These are phyloP conservation scores for Cephaloascus albidus DNA, from an alignment of 805 yeast species.

Conservation along the genomic window DNA sequence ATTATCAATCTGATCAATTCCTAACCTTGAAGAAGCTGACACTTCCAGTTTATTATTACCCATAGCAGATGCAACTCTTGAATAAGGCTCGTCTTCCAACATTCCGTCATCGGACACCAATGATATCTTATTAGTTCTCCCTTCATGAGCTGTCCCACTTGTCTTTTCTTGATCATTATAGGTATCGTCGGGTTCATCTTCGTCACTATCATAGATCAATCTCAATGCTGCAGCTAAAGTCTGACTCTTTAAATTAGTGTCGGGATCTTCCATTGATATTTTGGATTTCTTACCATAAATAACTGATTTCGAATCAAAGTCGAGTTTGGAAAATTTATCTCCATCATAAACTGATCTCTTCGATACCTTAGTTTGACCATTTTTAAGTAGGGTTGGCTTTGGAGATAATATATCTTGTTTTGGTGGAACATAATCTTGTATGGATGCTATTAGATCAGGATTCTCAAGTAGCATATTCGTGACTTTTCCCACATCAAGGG, in stretches of 20 bases:
- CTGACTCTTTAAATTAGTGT: constrained; percentile 41
- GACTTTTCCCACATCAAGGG: constrained; percentile 44
- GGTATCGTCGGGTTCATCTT: constrained; percentile 81
- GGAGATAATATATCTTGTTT: constrained; percentile 2
- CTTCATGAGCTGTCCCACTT: constrained; percentile 14
- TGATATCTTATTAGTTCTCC: constrained; percentile 1
- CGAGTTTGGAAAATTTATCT: constrained; percentile 18
- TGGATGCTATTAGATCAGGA: constrained; percentile 31
- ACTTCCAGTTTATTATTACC: constrained; percentile 8
- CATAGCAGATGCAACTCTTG: constrained; percentile 2
- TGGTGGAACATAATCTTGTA: constrained; percentile 17
- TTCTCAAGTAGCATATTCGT: constrained; percentile 56
- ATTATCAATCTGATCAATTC: constrained; percentile 39
- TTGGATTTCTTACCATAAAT: constrained; percentile 23
- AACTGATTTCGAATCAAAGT: constrained; percentile 12
- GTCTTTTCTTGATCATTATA: constrained; percentile 48
- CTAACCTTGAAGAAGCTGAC: constrained; percentile 3
- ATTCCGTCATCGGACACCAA: constrained; percentile 9
- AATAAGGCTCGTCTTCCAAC: constrained; percentile 1
- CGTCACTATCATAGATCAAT: constrained; percentile 63
- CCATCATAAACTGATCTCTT: constrained; percentile 16
- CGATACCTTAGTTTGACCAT: constrained; percentile 1
- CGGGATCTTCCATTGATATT: constrained; percentile 5
- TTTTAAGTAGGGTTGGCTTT: no score
- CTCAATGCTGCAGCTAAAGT: constrained; percentile 53